Conservation (phyloP, 495 filamentous ascomycete genomes). For the Pyrenula massariospora region DNA sequence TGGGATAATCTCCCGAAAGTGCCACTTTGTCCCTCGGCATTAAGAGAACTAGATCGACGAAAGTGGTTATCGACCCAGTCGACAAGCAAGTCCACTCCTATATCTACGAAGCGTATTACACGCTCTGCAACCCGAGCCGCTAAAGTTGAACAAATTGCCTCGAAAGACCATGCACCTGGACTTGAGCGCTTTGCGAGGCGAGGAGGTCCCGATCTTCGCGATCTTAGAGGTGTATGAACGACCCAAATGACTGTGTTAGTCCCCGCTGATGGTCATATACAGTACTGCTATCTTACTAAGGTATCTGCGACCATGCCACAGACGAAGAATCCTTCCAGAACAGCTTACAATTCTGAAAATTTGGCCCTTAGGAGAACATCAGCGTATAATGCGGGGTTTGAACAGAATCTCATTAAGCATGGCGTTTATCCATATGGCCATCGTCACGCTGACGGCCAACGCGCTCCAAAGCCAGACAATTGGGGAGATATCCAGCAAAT, state of each 20-base stretch:
- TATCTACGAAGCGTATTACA: too few relatives aligned
- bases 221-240: conserved; percentile 12
- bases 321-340: too few relatives aligned
- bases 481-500: conserved; percentile 14
- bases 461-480: conserved; percentile 14
- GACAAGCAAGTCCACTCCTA: too few relatives aligned
- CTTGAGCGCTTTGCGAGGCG: conserved; percentile 15
- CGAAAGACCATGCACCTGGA: conserved; percentile 5
- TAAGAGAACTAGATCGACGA: conserved; percentile 15
- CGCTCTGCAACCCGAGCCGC: neutral
- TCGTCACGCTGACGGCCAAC: conserved; percentile 2
- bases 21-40: conserved; percentile 8
- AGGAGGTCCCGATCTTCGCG: conserved; percentile 11
- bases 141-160: conserved; percentile 4
- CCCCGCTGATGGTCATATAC: too few relatives aligned
- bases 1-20: conserved; percentile 11
- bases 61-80: too few relatives aligned
- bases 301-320: too few relatives aligned
- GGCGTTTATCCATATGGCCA: conserved; percentile 15
- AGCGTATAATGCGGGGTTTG: conserved; percentile 19
- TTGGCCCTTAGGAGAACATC: too few relatives aligned
- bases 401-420: conserved; percentile 21
- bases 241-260: too few relatives aligned
- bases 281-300: too few relatives aligned
- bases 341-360: too few relatives aligned